Percentiles rank a stretch among this genome's conserved stretches.
These are phyloP conservation scores for Pythium volutum DNA, from an alignment of 352 stramenopile species.

Conservation along the genomic window DNA sequence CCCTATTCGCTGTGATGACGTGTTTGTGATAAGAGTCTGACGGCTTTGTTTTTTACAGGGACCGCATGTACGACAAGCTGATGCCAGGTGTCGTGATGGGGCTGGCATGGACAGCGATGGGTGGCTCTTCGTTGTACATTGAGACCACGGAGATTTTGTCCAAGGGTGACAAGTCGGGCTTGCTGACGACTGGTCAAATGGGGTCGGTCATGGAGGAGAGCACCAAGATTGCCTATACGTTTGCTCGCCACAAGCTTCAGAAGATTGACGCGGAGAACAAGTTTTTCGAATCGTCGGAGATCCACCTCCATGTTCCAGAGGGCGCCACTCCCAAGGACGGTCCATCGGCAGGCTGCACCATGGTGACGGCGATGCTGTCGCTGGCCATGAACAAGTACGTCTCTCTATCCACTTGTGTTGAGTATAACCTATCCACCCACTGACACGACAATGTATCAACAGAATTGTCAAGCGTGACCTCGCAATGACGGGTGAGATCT, in stretches of 20 bases:
- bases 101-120: slow-evolving; percentile 98
- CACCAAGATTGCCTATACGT: slow-evolving; percentile 96
- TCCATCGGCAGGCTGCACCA: slow-evolving; percentile 96
- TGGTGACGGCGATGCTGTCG: slow-evolving; percentile 96
- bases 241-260: slow-evolving; percentile 82
- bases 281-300: slow-evolving; percentile 94
- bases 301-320: slow-evolving; percentile 98
- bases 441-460: neutral
- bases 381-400: slow-evolving; percentile 92
- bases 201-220: slow-evolving; percentile 99
- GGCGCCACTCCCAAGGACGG: slow-evolving; percentile 98
- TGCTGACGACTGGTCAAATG: slow-evolving; percentile 95
- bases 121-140: slow-evolving; percentile 98
- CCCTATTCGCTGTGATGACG: no score
- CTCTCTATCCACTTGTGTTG: neutral
- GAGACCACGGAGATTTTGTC: slow-evolving; percentile 86
- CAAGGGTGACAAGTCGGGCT: slow-evolving; percentile 56
- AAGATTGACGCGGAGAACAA: slow-evolving; percentile 72
- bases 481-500: slow-evolving; percentile 97
- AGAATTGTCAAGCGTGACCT: slow-evolving; percentile 93
- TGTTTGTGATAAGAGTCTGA: neutral
- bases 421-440: neutral
- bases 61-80: slow-evolving; percentile 96
- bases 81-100: slow-evolving; percentile 97
- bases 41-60: slow-evolving; percentile 40